Evolutionary conservation across 2,329 filamentous ascomycete species (phyloP), one percentile per base, ranked within the genome.

Genomic region (Gnomoniopsis sp.): DNA sequence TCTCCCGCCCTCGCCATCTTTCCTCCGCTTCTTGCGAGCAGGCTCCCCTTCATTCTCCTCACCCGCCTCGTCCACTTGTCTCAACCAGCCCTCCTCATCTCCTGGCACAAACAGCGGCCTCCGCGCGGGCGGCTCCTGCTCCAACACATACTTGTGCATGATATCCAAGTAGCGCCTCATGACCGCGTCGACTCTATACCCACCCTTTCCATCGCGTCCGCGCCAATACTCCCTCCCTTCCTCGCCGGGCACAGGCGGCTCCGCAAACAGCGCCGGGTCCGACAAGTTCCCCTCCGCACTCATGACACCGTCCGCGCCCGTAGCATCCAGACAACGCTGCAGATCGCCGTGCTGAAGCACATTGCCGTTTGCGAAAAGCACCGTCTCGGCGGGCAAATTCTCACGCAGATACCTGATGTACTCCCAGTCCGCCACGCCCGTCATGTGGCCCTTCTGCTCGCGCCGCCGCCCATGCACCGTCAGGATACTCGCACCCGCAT

Each of bases 281-380:
- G 91, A 93, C 0, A 99, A 81, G 70, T 97, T 96, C 0, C 92
- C 95, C 74, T 99, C 95, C 6, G 95, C 95, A 65, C 89, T 93
- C 95, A 99, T 98, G 53, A 99, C 86, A 19, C 84, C 95, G 71
- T 99, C 95, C 1, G 88, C 93, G 1, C 93, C 92, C 1, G 95
- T 99, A 4, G 81, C 90, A 52, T 86, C 83, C 21, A 99, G 76
- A 68, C 93, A 98, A 21, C 77, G 77, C 53, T 88, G 83, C 12
- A 99, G 78, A 70, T 99, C 93, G 0, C 80, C 87, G 59, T 88
- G 82, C 70, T 90, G 88, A 59, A 99, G 77, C 38, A 97, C 88
- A 69, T 99, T 99, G 14, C 95, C 95, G 72, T 99, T 99, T 3
- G 95, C 95, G 70, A 99, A 98, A 2, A 99, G 85, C 23, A 99